Conservation (phyloP, 2,329 filamentous ascomycete species). For the Colletotrichum nymphaeae region DNA sequence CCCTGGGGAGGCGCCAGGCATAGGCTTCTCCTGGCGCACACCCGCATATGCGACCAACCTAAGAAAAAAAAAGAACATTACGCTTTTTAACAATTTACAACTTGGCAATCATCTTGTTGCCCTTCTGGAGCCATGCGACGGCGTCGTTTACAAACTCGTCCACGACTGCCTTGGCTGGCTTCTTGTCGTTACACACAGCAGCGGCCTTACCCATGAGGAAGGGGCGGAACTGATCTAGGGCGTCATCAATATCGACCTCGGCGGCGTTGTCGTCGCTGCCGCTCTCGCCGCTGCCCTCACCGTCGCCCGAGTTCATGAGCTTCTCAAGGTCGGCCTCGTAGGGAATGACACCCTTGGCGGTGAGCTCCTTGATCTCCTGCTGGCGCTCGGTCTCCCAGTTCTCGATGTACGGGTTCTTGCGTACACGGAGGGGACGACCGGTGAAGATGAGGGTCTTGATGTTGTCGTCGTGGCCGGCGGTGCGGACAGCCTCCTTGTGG, state of each 20-base stretch:
- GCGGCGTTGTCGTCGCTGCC: slow-evolving; percentile 76
- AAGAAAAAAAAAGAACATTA: slow-evolving; percentile 38
- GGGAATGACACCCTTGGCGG: slow-evolving; percentile 88
- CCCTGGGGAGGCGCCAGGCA: slow-evolving; percentile 2
- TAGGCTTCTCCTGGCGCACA: not conserved
- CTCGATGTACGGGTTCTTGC: slow-evolving; percentile 91
- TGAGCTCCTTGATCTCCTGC: slow-evolving; percentile 92
- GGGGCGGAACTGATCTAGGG: slow-evolving; percentile 90
- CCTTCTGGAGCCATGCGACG: slow-evolving; percentile 74
- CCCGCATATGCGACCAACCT: slow-evolving; percentile 25
- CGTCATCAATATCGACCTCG: slow-evolving; percentile 82
- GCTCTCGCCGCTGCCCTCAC: slow-evolving; percentile 67
- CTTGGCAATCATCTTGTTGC: slow-evolving; percentile 77
- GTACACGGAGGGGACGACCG: slow-evolving; percentile 91
- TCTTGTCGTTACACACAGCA: slow-evolving; percentile 92
- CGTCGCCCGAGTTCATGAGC: slow-evolving; percentile 69
- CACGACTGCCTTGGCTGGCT: slow-evolving; percentile 89
- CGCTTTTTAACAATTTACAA: slow-evolving; percentile 60
- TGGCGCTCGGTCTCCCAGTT: slow-evolving; percentile 96
- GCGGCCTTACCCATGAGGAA: slow-evolving; percentile 98
- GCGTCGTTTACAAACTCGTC: slow-evolving; percentile 94
- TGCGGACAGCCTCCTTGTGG: slow-evolving; percentile 95
- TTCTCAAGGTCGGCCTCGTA: slow-evolving; percentile 95
- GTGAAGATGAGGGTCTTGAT: slow-evolving; percentile 99
- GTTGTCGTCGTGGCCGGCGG: slow-evolving; percentile 94